These are phyloP conservation scores for Voacanga thouarsii DNA, from an alignment of 257 asterid genomes.

Conservation along the genomic window DNA sequence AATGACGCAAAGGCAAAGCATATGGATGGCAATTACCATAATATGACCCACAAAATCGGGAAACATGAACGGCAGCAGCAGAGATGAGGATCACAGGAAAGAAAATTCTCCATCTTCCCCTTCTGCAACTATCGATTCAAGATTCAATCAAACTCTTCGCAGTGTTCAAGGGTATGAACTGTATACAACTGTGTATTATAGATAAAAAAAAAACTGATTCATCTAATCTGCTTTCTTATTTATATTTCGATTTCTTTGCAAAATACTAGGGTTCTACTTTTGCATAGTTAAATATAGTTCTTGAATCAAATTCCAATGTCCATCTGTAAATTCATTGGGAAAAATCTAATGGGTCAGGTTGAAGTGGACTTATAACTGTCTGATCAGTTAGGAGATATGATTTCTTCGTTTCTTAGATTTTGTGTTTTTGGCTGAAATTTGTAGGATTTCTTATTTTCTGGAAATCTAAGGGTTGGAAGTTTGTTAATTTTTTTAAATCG, in stretches of 20 bases:
- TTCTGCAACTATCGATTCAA: slow-evolving; percentile 66
- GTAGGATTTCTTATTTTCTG: not conserved
- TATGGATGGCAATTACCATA: not conserved
- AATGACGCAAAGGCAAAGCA: no score
- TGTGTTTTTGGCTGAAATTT: not conserved
- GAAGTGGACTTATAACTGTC: slow-evolving; percentile 8
- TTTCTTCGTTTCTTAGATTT: not conserved
- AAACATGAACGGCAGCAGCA: slow-evolving; percentile 30
- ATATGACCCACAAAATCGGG: not conserved
- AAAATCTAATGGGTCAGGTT: slow-evolving; percentile 8
- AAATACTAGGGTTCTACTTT: not conserved
- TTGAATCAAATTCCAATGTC: slow-evolving; percentile 4
- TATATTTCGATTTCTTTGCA: not conserved
- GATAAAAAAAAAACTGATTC: slow-evolving; percentile 1
- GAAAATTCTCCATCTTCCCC: slow-evolving; percentile 30
- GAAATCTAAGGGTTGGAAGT: not conserved
- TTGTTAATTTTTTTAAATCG: not conserved
- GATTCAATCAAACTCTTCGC: slow-evolving; percentile 91
- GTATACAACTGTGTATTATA: not conserved
- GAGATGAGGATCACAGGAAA: slow-evolving; percentile 52
- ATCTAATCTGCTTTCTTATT: not conserved
- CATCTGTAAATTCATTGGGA: not conserved
- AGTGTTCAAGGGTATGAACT: slow-evolving; percentile 86
- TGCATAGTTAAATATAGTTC: not conserved
- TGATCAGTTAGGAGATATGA: slow-evolving; percentile 16